Conservation (phyloP, 2,329 filamentous ascomycete genomes). For the Capronia epimyces region DNA sequence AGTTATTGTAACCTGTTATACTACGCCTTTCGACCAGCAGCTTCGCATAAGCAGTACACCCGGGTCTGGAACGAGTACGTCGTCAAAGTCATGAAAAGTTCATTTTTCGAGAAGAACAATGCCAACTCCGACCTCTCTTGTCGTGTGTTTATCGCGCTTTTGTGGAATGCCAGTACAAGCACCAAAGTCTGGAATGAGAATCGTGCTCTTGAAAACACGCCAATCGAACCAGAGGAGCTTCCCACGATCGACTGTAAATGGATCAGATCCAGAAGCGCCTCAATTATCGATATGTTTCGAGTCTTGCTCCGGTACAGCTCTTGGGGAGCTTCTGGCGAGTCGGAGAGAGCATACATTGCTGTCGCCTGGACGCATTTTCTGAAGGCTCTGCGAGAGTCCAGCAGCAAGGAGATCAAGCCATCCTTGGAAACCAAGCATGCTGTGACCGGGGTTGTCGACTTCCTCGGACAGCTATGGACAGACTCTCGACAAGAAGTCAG, state of each 20-base stretch:
- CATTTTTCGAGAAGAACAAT: conserved; percentile 43
- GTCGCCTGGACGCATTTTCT: conserved; percentile 58
- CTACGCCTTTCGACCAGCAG: conserved; percentile 69
- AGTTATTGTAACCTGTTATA: conserved; percentile 78
- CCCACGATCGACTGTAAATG: conserved; percentile 79
- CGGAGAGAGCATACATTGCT: conserved; percentile 47
- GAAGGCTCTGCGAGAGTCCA: conserved; percentile 55
- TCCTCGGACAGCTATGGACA: conserved; percentile 66
- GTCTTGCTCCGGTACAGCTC: conserved; percentile 47
- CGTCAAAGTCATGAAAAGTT: conserved; percentile 57
- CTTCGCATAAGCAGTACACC: conserved; percentile 62
- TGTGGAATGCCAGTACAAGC: conserved; percentile 40
- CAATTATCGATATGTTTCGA: conserved; percentile 60
- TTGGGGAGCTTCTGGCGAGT: conserved; percentile 37
- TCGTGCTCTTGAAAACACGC: conserved; percentile 57
- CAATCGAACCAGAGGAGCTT: conserved; percentile 66
- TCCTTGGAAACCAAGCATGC: conserved; percentile 77
- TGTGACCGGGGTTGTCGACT: conserved; percentile 63
- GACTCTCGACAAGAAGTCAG: conserved; percentile 41
- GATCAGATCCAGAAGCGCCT: conserved; percentile 66
- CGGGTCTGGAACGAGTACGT: conserved; percentile 74
- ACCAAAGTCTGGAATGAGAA: conserved; percentile 67
- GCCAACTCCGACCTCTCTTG: conserved; percentile 56
- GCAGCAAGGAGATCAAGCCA: conserved; percentile 82
- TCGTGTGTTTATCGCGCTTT: conserved; percentile 66